Percentiles rank a stretch among this genome's conserved stretches.
phyloP scores from a whole-genome alignment of 2,329 filamentous ascomycete species.

The Apiospora hydei region DNA sequence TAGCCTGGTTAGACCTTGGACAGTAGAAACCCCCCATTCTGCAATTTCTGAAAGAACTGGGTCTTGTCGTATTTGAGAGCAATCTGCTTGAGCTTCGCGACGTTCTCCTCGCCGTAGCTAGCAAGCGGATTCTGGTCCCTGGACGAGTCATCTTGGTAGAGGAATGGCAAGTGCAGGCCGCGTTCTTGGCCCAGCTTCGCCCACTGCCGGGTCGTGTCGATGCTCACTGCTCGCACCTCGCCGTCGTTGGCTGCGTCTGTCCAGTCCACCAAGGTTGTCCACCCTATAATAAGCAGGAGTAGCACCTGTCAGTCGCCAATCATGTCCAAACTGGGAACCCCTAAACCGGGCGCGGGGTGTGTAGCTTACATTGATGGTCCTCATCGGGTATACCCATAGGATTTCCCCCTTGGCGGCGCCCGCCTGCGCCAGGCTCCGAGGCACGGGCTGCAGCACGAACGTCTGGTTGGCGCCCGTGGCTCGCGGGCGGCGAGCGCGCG shows the following conservation, averaged over 20 bases:
- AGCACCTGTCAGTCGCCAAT: no score
- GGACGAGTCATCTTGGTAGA: conserved; percentile 38
- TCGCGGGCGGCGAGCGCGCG: conserved; percentile 26
- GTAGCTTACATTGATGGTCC: conserved; percentile 29
- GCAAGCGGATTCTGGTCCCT: conserved; percentile 36
- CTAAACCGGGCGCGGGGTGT: no score
- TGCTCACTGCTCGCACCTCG: conserved; percentile 27
- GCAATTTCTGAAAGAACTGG: background rate
- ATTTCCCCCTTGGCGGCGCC: conserved; percentile 30
- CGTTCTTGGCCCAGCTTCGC: conserved; percentile 13
- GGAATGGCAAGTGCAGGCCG: background rate
- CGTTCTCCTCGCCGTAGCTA: conserved; percentile 32
- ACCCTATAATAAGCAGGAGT: conserved; percentile 28
- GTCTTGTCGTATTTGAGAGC: conserved; percentile 4
- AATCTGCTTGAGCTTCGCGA: background rate
- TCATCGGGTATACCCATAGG: conserved; percentile 27
- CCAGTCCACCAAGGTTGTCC: conserved; percentile 34
- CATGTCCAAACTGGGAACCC: no score
- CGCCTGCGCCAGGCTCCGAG: conserved; percentile 19
- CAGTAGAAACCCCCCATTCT: conserved; percentile 23
- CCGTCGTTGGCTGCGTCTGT: conserved; percentile 28
- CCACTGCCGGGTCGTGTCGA: conserved; percentile 27
- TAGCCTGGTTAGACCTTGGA: background rate
- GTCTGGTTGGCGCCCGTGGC: conserved; percentile 34
- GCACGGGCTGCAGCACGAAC: conserved; percentile 30